Evolutionary conservation across 2,329 filamentous ascomycete genomes (phyloP).

Genomic region (Seiridium cupressi): DNA sequence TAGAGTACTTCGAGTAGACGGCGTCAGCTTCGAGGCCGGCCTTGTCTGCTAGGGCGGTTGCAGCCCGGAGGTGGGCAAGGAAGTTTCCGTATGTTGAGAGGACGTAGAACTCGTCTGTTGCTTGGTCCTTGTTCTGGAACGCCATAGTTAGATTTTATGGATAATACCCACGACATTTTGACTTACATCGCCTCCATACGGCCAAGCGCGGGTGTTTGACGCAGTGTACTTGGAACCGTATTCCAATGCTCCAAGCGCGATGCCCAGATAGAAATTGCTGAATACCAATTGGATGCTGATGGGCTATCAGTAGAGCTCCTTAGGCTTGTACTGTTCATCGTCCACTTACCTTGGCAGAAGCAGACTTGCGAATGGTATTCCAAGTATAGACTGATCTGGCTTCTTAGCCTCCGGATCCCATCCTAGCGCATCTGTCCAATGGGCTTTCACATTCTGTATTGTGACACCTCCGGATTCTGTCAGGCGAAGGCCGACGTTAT

Average conservation of each 20-base stretch:
- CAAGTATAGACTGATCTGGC: constrained; percentile 47
- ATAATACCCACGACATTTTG: neutral
- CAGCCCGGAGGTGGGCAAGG: constrained; percentile 59
- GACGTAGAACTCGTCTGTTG: constrained; percentile 64
- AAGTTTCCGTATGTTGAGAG: constrained; percentile 64
- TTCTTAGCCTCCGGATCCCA: constrained; percentile 52
- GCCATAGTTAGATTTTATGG: neutral
- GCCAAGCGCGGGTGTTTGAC: constrained; percentile 59
- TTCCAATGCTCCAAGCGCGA: constrained; percentile 57
- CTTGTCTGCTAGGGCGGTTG: constrained; percentile 56
- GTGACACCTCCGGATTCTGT: constrained; percentile 62
- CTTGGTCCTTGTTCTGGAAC: constrained; percentile 47
- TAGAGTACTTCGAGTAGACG: constrained; percentile 42
- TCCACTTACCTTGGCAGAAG: constrained; percentile 52
- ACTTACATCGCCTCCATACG: constrained; percentile 58
- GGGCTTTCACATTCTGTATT: constrained; percentile 55
- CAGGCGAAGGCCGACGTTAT: constrained; percentile 61
- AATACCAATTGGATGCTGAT: constrained; percentile 63
- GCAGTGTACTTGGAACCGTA: constrained; percentile 56
- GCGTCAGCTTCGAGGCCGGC: constrained; percentile 47
- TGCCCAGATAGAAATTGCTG: constrained; percentile 46
- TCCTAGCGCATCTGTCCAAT: constrained; percentile 62
- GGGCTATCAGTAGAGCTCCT: neutral
- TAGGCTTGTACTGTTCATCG: neutral
- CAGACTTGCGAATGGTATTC: constrained; percentile 54